These are phyloP conservation scores for Echium plantagineum DNA, from an alignment of 257 asterid species.

Conservation along the genomic window DNA sequence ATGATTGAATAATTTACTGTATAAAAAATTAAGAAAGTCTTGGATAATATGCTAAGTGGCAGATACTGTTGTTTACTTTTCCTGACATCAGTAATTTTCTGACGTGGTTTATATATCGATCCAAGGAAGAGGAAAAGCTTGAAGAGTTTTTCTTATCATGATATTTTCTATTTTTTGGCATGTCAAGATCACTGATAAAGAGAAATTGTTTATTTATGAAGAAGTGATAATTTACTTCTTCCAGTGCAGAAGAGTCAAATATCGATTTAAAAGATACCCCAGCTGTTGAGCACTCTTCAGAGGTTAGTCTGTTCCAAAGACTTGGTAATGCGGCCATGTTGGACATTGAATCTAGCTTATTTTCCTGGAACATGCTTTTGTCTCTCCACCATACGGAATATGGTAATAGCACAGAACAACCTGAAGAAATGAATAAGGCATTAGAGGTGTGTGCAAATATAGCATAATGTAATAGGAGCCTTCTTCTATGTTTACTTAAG, in stretches of 20 bases:
- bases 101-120: too few species aligned
- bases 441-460: constrained; percentile 50
- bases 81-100: too few species aligned
- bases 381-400: constrained; percentile 95
- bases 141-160: not conserved
- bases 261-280: constrained; percentile 36
- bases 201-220: not conserved
- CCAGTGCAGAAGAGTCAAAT: constrained; percentile 58
- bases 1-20: too few species aligned
- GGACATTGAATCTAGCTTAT: constrained; percentile 76
- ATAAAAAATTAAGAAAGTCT: too few species aligned
- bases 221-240: constrained; percentile 2
- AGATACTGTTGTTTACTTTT: too few species aligned
- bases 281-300: constrained; percentile 52
- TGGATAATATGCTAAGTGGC: too few species aligned
- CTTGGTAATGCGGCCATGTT: constrained; percentile 75
- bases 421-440: constrained; percentile 85
- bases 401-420: constrained; percentile 69
- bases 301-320: constrained; percentile 81
- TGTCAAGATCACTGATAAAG: not conserved
- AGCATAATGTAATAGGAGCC: constrained; percentile 6
- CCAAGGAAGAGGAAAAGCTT: not conserved
- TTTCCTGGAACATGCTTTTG: constrained; percentile 76
- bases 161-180: not conserved
- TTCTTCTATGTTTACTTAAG: not conserved